Conservation (phyloP, 2,329 filamentous ascomycete species). For the Macrophomina pseudophaseolina region DNA sequence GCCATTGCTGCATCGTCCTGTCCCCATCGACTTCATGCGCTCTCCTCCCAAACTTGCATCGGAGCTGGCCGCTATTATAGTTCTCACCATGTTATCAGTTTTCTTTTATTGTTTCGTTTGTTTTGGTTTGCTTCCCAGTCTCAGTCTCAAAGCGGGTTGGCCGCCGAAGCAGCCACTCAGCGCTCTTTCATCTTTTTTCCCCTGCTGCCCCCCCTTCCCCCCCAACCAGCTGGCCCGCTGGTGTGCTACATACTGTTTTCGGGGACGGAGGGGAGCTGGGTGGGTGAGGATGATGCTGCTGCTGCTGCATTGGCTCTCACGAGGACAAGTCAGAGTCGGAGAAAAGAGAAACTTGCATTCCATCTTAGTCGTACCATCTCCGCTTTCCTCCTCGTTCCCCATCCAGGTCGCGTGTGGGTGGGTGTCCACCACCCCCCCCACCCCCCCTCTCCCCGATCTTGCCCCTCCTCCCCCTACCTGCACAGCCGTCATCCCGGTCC, state of each 20-base stretch:
- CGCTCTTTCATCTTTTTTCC: not conserved
- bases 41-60: not conserved
- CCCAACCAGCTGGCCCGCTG: not conserved
- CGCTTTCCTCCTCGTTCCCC: not conserved
- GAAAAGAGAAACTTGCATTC: not conserved
- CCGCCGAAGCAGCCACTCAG: not conserved
- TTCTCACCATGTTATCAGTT: not conserved
- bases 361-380: conserved; percentile 18
- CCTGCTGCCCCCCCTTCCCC: no score
- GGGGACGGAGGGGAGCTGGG: no score
- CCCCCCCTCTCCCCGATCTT: not conserved
- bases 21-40: not conserved
- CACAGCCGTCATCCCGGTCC: no score
- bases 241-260: not conserved
- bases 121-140: not conserved
- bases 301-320: no score
- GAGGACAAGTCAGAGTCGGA: conserved; percentile 12
- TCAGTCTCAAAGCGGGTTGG: not conserved
- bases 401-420: no score
- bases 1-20: not conserved
- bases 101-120: not conserved
- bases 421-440: no score
- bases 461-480: not conserved
- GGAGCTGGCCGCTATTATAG: not conserved
- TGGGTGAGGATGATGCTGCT: no score